A percentile compares a stretch with the other conserved stretches of the same genome.
phyloP scores from a whole-genome alignment of 768 basidiomycete genomes.

The Hypholoma fasciculare region DNA sequence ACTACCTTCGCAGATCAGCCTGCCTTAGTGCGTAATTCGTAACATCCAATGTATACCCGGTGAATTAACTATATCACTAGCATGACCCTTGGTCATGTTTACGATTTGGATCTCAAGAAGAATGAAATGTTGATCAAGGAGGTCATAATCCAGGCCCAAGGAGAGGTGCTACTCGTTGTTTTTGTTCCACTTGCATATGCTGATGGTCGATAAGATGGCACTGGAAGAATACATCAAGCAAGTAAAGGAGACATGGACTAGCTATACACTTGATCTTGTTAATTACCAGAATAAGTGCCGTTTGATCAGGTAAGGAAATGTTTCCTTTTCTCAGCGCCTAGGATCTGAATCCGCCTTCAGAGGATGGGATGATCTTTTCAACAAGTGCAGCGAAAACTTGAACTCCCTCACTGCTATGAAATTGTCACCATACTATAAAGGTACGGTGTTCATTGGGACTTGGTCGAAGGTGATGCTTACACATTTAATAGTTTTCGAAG shows the following conservation, averaged over 20 bases:
- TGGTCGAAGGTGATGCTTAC: background rate
- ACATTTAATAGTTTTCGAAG: slow-evolving; percentile 69
- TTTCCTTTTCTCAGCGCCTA: background rate
- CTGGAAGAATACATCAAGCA: slow-evolving; percentile 94
- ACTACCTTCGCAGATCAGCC: slow-evolving; percentile 71
- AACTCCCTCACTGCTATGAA: slow-evolving; percentile 98
- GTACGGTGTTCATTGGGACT: slow-evolving; percentile 31
- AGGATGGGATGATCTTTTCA: slow-evolving; percentile 97
- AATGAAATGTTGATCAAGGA: slow-evolving; percentile 93
- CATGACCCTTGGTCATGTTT: slow-evolving; percentile 95
- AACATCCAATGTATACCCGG: background rate
- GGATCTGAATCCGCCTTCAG: slow-evolving; percentile 35
- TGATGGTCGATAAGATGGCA: slow-evolving; percentile 67
- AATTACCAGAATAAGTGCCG: slow-evolving; percentile 99
- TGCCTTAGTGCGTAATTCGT: slow-evolving; percentile 58
- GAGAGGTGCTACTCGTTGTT: slow-evolving; percentile 61
- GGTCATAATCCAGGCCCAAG: slow-evolving; percentile 95
- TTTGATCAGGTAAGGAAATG: slow-evolving; percentile 68
- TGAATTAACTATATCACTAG: slow-evolving; percentile 35
- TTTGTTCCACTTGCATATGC: slow-evolving; percentile 15
- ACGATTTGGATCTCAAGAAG: slow-evolving; percentile 93
- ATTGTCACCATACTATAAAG: slow-evolving; percentile 97
- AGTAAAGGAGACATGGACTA: slow-evolving; percentile 97
- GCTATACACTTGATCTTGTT: slow-evolving; percentile 91
- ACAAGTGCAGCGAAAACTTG: slow-evolving; percentile 95